Base-by-base conservation (phyloP, 176 grass and related monocot species). In the Zea mays region DNA sequence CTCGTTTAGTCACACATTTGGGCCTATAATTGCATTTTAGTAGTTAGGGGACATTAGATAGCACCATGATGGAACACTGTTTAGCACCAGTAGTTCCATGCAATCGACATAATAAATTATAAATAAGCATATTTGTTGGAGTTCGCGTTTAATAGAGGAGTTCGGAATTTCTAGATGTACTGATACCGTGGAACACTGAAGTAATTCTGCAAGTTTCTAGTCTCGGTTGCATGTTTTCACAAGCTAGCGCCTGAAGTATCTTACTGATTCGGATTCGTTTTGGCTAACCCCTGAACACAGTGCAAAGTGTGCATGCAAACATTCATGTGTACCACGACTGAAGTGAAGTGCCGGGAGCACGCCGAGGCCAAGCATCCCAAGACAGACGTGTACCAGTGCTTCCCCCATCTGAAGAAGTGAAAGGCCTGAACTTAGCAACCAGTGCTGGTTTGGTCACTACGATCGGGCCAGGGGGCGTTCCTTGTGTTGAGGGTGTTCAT, bases 291-390 rank as follows among this genome's bases (percentile, higher is more conserved):
- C 61, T 44, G 45, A 84, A 67, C 79, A 57, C 74, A 93, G 87
- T 93, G 91, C 85, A 93, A 93, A 64, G 87, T 93, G 8, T 90
- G 91, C 45, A 93, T 90, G 91, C 87, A 90, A 72, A 90, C 91
- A 36, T 93, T 93, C 67, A 93, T 93, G 42, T 93, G 87, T 46
- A 93, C 90, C 35, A 90, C 91, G 27, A 87, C 87, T 7, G 91
- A 93, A 85, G 87, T 83, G 33, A 90, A 90, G 64, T 93, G 91
- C 57, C 73, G 78, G 59, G 91, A 93, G 63, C 87, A 90, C 15
- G 84, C 78, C 0, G 91, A 85, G 62, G 84, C 87, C 8, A 93
- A 93, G 58, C 91, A 93, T 79, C 87, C 91, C 4, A 93, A 93
- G 69, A 38, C 81, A 12, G 86, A 86, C 41, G 60, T 86, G n/a